Evolutionary conservation across 1,284 basidiomycete genomes (phyloP), one percentile per base, ranked within the genome.

Genomic region (Malassezia arunalokei): DNA sequence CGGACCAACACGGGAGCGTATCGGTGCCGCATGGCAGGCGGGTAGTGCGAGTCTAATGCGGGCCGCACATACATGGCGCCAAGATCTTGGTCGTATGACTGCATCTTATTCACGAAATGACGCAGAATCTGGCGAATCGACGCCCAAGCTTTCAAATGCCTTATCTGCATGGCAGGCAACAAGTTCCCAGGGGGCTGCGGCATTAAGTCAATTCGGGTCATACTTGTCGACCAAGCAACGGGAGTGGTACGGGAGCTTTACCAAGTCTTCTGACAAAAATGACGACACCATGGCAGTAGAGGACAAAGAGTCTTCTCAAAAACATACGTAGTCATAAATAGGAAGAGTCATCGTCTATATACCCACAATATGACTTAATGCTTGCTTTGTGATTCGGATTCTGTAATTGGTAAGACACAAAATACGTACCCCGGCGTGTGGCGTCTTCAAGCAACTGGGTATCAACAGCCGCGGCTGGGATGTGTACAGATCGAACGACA

Each of bases 381-480:
- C 39, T 40, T 40, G 3, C 9, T 24, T 28, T 55, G 53, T 20
- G 47, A 31, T 27, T 55, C 53, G 27, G 53, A 47, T 31, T 55
- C 53, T 53, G 40, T 15, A 8, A 24, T 29, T 24, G 37, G 35
- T 14, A 47, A 3, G 43, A 17, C 28, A 40, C 6, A 20, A 3
- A 32, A 5, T 38, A 59, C 75, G 48, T 49, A 76, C 75, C 92
- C 83, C 91, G 80, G 72, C 94, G 79, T 43, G 92, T 98, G 27
- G 92, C 94, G 74, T 99, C 94, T 76, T 99, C 94, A 47, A 99
- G 74, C 47, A 98, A 75, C 63, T 94, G 90, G 5, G 90, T 95
- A 75, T 99, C 92, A 57, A 98, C 89, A 57, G 87, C 86, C 54
- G 87, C 83, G 17, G 87, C 82, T 3, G 90, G 87, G 53, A 98